Evolutionary conservation across 1,284 basidiomycete species (phyloP).

Genomic region (Cryptococcus jaspeensis): DNA sequence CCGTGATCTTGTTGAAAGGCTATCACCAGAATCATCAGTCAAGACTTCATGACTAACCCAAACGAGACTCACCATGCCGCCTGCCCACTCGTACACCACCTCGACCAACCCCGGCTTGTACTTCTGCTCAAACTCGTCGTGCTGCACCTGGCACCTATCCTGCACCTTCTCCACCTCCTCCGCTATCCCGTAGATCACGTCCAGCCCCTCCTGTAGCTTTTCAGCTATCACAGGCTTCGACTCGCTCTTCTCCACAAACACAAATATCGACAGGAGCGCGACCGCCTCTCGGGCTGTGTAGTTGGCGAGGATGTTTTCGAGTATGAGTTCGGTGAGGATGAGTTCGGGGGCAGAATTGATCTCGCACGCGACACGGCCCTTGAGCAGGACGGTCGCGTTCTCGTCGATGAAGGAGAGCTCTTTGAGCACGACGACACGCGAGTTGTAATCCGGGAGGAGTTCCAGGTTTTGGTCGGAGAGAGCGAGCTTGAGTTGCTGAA

Average conservation of each 20-base stretch:
- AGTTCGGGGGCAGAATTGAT: conserved; percentile 97
- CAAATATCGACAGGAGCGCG: conserved; percentile 92
- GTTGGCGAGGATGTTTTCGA: conserved; percentile 86
- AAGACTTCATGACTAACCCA: background rate
- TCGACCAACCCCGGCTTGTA: conserved; percentile 89
- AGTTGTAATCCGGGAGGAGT: conserved; percentile 94
- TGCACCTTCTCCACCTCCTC: conserved; percentile 80
- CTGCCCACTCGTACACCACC: conserved; percentile 98
- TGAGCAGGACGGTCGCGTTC: conserved; percentile 89
- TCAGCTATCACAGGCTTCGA: conserved; percentile 74
- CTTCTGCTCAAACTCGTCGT: conserved; percentile 68
- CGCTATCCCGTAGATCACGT: conserved; percentile 75
- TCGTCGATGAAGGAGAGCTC: conserved; percentile 90
- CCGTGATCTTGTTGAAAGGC: conserved; percentile 93
- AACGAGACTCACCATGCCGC: conserved; percentile 74
- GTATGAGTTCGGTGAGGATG: conserved; percentile 91
- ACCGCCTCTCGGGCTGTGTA: conserved; percentile 96
- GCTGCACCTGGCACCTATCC: conserved; percentile 71
- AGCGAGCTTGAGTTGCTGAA: conserved; percentile 71
- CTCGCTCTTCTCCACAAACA: conserved; percentile 97
- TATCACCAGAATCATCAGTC: conserved; percentile 40
- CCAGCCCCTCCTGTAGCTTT: conserved; percentile 68
- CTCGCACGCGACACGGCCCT: conserved; percentile 98
- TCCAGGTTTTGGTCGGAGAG: conserved; percentile 97
- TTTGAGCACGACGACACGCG: conserved; percentile 85